phyloP scores from a whole-genome alignment of 768 basidiomycete species.

The Leucocoprinus leucothites region DNA sequence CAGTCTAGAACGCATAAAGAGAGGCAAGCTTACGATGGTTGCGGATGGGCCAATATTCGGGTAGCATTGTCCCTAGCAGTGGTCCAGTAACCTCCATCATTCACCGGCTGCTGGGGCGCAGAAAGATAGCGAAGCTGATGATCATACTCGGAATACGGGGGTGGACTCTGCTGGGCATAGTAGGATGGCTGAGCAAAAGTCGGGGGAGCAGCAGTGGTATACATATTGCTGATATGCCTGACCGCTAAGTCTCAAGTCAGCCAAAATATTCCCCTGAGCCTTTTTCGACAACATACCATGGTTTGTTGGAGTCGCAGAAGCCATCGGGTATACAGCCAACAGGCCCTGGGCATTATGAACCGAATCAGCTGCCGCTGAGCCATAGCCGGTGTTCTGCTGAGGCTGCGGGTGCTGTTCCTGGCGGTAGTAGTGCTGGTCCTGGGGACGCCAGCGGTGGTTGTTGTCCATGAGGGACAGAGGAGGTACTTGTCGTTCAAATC shows the following conservation, averaged over 20 bases:
- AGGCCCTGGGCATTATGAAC: constrained; percentile 69
- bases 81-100: constrained; percentile 64
- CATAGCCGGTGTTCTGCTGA: constrained; percentile 17
- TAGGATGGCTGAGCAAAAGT: constrained; percentile 61
- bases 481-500: too few species aligned
- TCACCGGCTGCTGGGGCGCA: constrained; percentile 38
- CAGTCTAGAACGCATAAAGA: constrained; percentile 16
- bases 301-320: constrained; percentile 72
- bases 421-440: constrained; percentile 18
- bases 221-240: constrained; percentile 60
- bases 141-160: constrained; percentile 69
- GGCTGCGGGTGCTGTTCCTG: constrained; percentile 16
- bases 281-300: constrained; percentile 48
- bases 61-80: constrained; percentile 57
- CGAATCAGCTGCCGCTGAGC: constrained; percentile 36
- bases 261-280: background rate
- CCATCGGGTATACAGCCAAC: constrained; percentile 67
- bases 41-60: constrained; percentile 54
- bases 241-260: constrained; percentile 42
- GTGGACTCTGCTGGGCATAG: constrained; percentile 43
- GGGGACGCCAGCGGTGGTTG: constrained; percentile 30
- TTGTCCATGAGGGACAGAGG: constrained; percentile 28
- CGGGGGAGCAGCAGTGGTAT: constrained; percentile 55
- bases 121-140: constrained; percentile 56
- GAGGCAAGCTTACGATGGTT: constrained; percentile 39